Evolutionary conservation across 345 rosid species (phyloP), one percentile per base, ranked within the genome.

Genomic region (Excoecaria cochinchinensis): DNA sequence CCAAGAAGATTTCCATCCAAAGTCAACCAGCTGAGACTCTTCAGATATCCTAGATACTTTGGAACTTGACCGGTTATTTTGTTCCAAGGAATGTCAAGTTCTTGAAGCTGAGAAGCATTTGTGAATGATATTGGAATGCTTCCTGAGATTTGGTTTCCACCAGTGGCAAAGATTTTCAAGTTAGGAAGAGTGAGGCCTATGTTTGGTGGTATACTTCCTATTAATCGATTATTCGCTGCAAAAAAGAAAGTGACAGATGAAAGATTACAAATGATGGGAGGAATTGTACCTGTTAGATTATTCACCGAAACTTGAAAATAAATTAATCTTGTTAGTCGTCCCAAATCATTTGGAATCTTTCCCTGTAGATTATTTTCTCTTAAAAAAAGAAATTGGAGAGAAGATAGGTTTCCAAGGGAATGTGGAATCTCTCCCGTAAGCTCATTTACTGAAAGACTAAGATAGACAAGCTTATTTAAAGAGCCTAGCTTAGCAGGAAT

Each of bases 151-250:
- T 44, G 4, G 31, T 66, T 66, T 10, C 0, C 0, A 10, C 52
- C 52, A 1, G 19, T 17, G 13, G 1, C 31, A 21, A 66, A n/a
- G 7, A 0, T 2, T n/a, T 8, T 14, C 52, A 66, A 7, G 14
- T 66, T 42, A 5, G 69, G 69, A n/a, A 66, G 52, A 66, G 25
- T 9, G 36, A 42, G 8, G 25, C 69, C 69, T 44, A 66, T 66
- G 12, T 42, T 66, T 19, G 24, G 14, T 42, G 69, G 52, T 7
- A 66, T 9, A 19, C 52, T 66, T 0, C 69, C 69, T 1, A n/a
- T 13, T 7, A 66, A 4, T 66, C 8, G 15, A 42, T 66, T 66
- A 0, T 0, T 0, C 10, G 25, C 0, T n/a, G 8, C 15, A 42
- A 0, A 66, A 42, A 66, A 11, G 11, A 2, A 19, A 22, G 7